Percentiles rank a stretch among this genome's conserved stretches.
Conservation (phyloP, 768 basidiomycete species). For the Boletales sp. region DNA sequence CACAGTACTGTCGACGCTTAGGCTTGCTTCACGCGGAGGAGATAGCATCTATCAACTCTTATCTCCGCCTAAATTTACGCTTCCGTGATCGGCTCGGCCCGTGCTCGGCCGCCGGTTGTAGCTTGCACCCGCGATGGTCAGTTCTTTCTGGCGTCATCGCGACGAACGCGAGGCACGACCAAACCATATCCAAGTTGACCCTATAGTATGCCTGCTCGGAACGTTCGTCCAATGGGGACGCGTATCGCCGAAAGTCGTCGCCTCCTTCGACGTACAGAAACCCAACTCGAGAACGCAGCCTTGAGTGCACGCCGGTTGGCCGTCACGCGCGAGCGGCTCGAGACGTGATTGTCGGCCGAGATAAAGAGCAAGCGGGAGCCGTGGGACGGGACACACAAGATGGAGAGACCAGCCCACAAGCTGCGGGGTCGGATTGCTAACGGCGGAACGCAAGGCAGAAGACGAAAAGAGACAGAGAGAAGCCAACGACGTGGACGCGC, state of each 20-base stretch:
- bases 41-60: too few species aligned
- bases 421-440: conserved; percentile 23
- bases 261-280: conserved; percentile 16
- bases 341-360: conserved; percentile 20
- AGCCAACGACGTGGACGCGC: conserved; percentile 8
- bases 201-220: too few species aligned
- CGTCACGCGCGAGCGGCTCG: conserved; percentile 24
- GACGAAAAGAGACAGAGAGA: conserved; percentile 17
- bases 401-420: conserved; percentile 23
- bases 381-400: conserved; percentile 28
- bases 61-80: too few species aligned
- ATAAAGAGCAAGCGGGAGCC: conserved; percentile 28
- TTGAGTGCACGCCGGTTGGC: conserved; percentile 17
- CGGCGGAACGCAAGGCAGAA: conserved; percentile 17
- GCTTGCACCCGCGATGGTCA: too few species aligned
- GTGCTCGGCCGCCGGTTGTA: too few species aligned
- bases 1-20: too few species aligned
- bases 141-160: too few species aligned
- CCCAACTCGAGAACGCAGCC: conserved; percentile 10
- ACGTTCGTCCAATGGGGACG: conserved; percentile 2
- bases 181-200: too few species aligned
- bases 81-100: too few species aligned
- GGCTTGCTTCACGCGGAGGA: too few species aligned
- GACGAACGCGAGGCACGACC: too few species aligned
- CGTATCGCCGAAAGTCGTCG: conserved; percentile 18